Base-by-base conservation (phyloP, 306 rosid genomes). In the Gillenia trifoliata region DNA sequence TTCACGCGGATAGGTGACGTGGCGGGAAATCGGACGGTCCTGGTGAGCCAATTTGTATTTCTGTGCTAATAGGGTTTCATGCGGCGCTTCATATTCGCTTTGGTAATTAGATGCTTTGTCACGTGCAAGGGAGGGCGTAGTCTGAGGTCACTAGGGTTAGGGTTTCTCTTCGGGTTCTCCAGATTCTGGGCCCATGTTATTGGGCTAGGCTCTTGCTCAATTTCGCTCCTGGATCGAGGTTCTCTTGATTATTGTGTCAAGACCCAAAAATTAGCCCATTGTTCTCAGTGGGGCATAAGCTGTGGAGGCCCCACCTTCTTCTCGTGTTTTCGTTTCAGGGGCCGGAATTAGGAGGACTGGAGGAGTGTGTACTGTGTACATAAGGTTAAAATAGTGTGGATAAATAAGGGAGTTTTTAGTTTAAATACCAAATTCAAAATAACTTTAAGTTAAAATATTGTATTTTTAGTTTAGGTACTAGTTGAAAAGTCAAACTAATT, bases 1-100 rank as follows among this genome's bases (percentile, higher is more conserved):
- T 72, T 62, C 89, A 83, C 84, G 73, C 87, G 88, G 89, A 90
- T 88, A 17, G 77, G 11, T 87, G 90, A 92, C 85, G 88, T 90
- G 94, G 66, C 59, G 8, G 0, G 0, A 4, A 6, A 92, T 90
- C 96, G 75, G 45, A 90, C 96, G 94, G 90, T 70, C 31, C 0
- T 29, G 6, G 36, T 70, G 4, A 29, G 76, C 54, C 63, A 45
- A 33, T 80, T 85, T 82, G 80, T 70, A 67, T 66, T 74, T 79
- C 70, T 33, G 82, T 23, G 76, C 13, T 25, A 67, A 79, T 31
- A 11, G 30, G 57, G 33, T 36, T 50, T 77, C 47, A 75, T 86
- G 94, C 96, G 96, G 93, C 92, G 96, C 96, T 66, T 22, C 25
- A 68, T 67, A 26, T 67, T 66, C 45, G 36, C 55, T 77, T 68